Evolutionary conservation across 2,329 filamentous ascomycete genomes (phyloP).

Genomic region (Boeremia lycopersici): DNA sequence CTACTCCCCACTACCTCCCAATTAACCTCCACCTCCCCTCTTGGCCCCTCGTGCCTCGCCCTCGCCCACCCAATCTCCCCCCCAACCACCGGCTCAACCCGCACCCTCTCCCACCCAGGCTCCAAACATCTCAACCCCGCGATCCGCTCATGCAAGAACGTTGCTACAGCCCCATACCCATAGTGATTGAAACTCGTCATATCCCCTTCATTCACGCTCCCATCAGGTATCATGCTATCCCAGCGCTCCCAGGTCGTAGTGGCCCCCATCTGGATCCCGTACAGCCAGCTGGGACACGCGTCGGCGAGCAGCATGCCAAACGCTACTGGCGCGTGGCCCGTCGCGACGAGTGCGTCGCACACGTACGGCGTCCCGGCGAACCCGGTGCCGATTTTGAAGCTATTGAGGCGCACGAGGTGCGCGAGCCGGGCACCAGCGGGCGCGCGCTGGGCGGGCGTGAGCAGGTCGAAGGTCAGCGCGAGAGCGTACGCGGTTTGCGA

Average conservation of each 20-base stretch:
- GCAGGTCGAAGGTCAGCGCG: not conserved
- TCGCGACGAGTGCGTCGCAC: constrained; percentile 1
- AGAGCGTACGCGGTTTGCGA: constrained; percentile 1
- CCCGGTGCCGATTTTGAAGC: constrained; percentile 19
- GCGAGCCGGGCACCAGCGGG: not conserved
- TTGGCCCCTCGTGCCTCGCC: not conserved
- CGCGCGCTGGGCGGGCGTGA: not conserved
- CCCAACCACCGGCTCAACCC: not conserved
- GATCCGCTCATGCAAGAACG: constrained; percentile 46
- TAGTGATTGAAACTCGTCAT: constrained; percentile 49
- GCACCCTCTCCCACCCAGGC: not conserved
- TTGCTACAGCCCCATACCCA: constrained; percentile 50
- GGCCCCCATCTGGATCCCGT: constrained; percentile 53
- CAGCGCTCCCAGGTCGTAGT: constrained; percentile 60
- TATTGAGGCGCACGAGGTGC: not conserved
- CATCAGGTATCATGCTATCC: constrained; percentile 55
- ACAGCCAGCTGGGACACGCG: constrained; percentile 55
- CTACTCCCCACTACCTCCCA: not conserved
- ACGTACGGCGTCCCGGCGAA: constrained; percentile 21
- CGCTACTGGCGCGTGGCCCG: constrained; percentile 17
- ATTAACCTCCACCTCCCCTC: not conserved
- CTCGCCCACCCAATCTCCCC: not conserved
- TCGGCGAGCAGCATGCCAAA: constrained; percentile 47
- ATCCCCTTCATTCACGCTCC: constrained; percentile 51
- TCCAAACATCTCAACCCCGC: not conserved